These are phyloP conservation scores for Schwanniomyces sp. DNA, from an alignment of 805 yeast genomes.

Conservation along the genomic window DNA sequence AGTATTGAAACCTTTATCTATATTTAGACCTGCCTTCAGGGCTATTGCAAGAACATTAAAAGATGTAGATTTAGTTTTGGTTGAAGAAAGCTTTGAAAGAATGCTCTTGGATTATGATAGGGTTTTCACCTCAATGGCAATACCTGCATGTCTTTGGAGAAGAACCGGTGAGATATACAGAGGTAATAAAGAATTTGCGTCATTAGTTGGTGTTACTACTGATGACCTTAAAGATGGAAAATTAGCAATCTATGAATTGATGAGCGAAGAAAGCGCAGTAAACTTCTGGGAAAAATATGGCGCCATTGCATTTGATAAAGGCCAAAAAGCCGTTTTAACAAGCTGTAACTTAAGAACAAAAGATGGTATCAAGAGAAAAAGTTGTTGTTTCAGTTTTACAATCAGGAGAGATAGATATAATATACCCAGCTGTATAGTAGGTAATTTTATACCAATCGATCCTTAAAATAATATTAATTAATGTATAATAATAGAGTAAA, in stretches of 20 bases:
- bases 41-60: conserved; percentile 88
- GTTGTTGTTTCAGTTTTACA: conserved; percentile 93
- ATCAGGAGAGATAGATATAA: conserved; percentile 90
- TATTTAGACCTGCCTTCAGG: conserved; percentile 88
- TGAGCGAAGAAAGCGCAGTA: conserved; percentile 95
- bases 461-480: conserved; percentile 17
- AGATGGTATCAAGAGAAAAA: conserved; percentile 75
- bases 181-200: conserved; percentile 95
- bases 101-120: conserved; percentile 92
- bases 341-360: conserved; percentile 83
- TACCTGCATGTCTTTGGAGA: conserved; percentile 96
- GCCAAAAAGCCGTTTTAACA: conserved; percentile 91
- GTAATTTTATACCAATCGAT: conserved; percentile 85
- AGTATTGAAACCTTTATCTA: conserved; percentile 78
- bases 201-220: conserved; percentile 82
- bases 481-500: background rate
- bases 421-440: conserved; percentile 94
- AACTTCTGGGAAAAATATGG: conserved; percentile 98
- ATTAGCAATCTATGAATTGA: conserved; percentile 85
- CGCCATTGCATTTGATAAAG: conserved; percentile 92
- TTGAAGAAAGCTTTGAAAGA: conserved; percentile 91
- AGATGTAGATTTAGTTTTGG: conserved; percentile 87
- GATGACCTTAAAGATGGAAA: conserved; percentile 93
- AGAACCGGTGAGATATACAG: conserved; percentile 95
- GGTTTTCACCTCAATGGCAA: conserved; percentile 95